Evolutionary conservation across 306 rosid species (phyloP), one percentile per base, ranked within the genome.

Genomic region (Dalbergia cultrata): DNA sequence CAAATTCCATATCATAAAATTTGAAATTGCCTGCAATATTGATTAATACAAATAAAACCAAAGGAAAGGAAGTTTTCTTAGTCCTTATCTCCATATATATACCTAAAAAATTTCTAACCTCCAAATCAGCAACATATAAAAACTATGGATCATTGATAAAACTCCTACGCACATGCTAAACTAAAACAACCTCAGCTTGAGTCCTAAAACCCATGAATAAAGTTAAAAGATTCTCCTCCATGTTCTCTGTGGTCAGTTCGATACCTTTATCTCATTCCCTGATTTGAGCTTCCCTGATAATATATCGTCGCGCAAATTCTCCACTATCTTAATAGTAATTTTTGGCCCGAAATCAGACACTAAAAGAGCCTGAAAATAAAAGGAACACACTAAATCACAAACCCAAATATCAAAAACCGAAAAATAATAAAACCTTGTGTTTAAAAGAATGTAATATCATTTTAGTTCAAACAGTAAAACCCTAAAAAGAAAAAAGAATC

Each of bases 281-380:
- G 99, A 95, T 88, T 95, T 91, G 62, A 93, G 94, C 87, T 89
- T 95, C 78, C 99, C 98, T 1, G 96, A 89, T 14, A 85, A 81
- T 69, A 95, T 93, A 63, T 93, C 97, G 77, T 87, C 93, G 5
- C 99, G 90, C 89, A 93, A 87, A 74, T 82, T 86, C 81, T 95
- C 99, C 82, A 95, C 99, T 47, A 95, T 95, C 83, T 92, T 90
- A 8, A 91, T 75, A 13, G 98, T 95, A 57, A 93, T 93, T 83
- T 43, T 95, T 3, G 97, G 99, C 13, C 98, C 97, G 60, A 95
- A 95, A 86, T 95, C 99, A 63, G 99, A 91, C 49, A 95, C 93
- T 69, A 90, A 74, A 58, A 93, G 86, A 80, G 90, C 98, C 99
- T 95, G 85, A 13, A 88, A 64, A 56, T 13, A 12, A 13, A 8